These are phyloP conservation scores for Drechslerella dactyloides DNA, from an alignment of 2,329 filamentous ascomycete species.

Conservation along the genomic window DNA sequence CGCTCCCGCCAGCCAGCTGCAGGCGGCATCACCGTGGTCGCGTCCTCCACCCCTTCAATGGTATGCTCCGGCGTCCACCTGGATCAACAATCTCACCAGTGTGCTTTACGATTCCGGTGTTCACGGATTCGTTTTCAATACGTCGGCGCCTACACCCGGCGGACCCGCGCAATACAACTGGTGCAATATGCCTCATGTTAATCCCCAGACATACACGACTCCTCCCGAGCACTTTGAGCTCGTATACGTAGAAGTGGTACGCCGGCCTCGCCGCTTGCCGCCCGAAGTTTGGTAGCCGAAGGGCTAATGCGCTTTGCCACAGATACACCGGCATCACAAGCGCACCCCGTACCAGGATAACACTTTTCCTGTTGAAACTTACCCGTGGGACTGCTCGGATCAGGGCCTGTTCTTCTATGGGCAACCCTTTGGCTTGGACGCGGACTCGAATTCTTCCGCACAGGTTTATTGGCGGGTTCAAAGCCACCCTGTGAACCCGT, in stretches of 20 bases:
- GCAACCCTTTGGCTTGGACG: constrained; percentile 62
- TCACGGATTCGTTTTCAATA: constrained; percentile 77
- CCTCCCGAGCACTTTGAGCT: constrained; percentile 67
- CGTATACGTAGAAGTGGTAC: constrained; percentile 72
- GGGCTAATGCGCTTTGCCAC: constrained; percentile 54
- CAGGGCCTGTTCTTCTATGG: constrained; percentile 74
- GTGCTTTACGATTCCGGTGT: constrained; percentile 68
- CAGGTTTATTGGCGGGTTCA: constrained; percentile 71
- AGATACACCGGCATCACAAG: constrained; percentile 82
- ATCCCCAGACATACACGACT: constrained; percentile 68
- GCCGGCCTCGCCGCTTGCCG: constrained; percentile 58
- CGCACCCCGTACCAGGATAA: constrained; percentile 80
- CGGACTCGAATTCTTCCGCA: constrained; percentile 61
- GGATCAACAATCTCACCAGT: constrained; percentile 68
- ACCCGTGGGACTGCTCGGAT: constrained; percentile 75
- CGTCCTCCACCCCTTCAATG: constrained; percentile 58
- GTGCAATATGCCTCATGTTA: constrained; percentile 89
- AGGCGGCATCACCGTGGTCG: neutral
- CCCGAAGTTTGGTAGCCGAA: neutral
- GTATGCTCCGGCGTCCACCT: constrained; percentile 65
- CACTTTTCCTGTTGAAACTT: constrained; percentile 74
- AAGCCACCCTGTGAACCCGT: constrained; percentile 70
- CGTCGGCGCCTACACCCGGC: constrained; percentile 65
- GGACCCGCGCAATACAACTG: constrained; percentile 74
- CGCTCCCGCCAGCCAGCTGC: neutral